These are phyloP conservation scores for Colletotrichum kahawae DNA, from an alignment of 2,329 filamentous ascomycete species.

Conservation along the genomic window DNA sequence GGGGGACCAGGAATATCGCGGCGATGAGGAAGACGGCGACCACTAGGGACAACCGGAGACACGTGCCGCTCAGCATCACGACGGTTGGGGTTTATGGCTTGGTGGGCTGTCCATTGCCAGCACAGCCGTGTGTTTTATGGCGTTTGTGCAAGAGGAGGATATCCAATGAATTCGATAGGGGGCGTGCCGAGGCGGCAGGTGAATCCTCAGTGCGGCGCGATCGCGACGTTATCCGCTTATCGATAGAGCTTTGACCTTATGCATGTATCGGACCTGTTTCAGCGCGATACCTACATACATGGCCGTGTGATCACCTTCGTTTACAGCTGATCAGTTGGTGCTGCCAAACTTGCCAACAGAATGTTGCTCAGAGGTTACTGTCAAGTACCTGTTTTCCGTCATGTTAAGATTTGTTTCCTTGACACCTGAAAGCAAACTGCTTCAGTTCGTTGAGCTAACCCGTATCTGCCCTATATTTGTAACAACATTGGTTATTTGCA, in stretches of 20 bases:
- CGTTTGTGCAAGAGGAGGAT: not conserved
- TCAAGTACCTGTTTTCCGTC: too few species aligned
- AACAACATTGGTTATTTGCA: not conserved
- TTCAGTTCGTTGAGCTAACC: not conserved
- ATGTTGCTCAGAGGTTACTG: not conserved
- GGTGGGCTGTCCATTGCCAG: not conserved
- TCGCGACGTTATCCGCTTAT: not conserved
- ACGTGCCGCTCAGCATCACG: slow-evolving; percentile 11
- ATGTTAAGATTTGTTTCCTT: too few species aligned
- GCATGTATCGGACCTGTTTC: not conserved
- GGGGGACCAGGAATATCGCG: slow-evolving; percentile 15
- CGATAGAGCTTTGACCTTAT: not conserved
- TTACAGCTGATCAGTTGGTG: not conserved
- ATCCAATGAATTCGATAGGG: not conserved
- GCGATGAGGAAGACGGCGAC: slow-evolving; percentile 19
- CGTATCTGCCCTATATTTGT: not conserved
- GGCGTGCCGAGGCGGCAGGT: not conserved
- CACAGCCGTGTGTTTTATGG: not conserved
- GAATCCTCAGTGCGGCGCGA: not conserved
- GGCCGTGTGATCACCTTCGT: not conserved
- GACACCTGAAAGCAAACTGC: not conserved
- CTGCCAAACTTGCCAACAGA: not conserved
- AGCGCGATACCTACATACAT: not conserved
- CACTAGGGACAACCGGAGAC: slow-evolving; percentile 6
- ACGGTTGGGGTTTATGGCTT: not conserved